A percentile compares a stretch with the other conserved stretches of the same genome.
phyloP scores from a whole-genome alignment of 2,329 filamentous ascomycete species.

The Trichoderma cornu-damae region DNA sequence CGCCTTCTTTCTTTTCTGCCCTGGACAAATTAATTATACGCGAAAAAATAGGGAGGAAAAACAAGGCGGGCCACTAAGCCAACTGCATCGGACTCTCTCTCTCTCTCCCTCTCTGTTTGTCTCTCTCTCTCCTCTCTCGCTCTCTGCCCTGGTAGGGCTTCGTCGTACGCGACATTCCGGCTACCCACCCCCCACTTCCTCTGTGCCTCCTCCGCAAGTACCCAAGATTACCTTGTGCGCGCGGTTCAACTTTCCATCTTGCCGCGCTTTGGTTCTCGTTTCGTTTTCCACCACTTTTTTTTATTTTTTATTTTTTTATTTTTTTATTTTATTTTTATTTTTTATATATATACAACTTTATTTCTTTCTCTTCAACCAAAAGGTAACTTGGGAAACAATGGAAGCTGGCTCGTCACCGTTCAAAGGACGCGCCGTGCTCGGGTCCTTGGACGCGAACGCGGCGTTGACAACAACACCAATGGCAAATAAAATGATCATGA shows the following conservation, averaged over 20 bases:
- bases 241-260: conserved; percentile 18
- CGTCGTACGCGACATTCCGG: neutral
- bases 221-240: neutral
- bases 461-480: conserved; percentile 16
- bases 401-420: conserved; percentile 31
- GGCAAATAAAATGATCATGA: neutral
- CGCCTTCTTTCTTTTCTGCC: no score
- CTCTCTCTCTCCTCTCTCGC: neutral
- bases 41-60: no score
- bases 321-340: neutral
- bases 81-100: neutral
- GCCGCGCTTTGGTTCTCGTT: conserved; percentile 19
- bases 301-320: no score
- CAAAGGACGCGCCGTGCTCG: conserved; percentile 48
- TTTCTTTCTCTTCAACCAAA: neutral
- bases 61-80: no score
- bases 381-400: neutral
- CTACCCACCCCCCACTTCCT: neutral
- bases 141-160: neutral
- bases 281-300: no score
- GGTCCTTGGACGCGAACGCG: conserved; percentile 43
- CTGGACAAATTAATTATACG: no score
- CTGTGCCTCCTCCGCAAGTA: no score
- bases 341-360: neutral
- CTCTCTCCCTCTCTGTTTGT: neutral